These are phyloP conservation scores for Fusarium oxysporum DNA, from an alignment of 2,329 filamentous ascomycete genomes.

Conservation along the genomic window DNA sequence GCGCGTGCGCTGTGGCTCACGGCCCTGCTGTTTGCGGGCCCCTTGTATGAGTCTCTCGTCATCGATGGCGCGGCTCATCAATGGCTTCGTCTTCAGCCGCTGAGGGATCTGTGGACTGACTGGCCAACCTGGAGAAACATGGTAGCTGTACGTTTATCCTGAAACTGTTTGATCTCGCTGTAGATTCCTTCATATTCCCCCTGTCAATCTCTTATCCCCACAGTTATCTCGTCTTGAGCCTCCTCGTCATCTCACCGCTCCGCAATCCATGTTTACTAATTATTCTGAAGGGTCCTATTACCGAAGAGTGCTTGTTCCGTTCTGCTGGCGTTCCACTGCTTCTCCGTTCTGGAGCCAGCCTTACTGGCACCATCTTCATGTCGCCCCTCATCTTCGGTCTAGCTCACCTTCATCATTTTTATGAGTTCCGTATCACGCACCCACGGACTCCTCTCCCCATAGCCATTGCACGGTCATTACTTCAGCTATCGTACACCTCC, in stretches of 20 bases:
- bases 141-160: constrained; percentile 73
- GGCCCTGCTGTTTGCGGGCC: constrained; percentile 82
- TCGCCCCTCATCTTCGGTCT: constrained; percentile 92
- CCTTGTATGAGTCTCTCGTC: constrained; percentile 82
- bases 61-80: constrained; percentile 77
- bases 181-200: constrained; percentile 29
- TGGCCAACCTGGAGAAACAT: constrained; percentile 90
- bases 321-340: constrained; percentile 87
- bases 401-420: constrained; percentile 94
- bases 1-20: constrained; percentile 76
- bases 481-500: constrained; percentile 92
- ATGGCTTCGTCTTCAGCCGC: constrained; percentile 67
- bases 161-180: constrained; percentile 16
- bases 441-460: constrained; percentile 73
- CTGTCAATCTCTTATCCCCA: constrained; percentile 31
- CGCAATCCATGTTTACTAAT: constrained; percentile 21
- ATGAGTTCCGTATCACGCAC: constrained; percentile 88
- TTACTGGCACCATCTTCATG: constrained; percentile 75
- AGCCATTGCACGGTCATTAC: constrained; percentile 76
- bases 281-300: constrained; percentile 76
- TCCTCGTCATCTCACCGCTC: constrained; percentile 40
- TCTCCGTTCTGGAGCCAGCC: constrained; percentile 72
- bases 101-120: constrained; percentile 72
- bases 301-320: constrained; percentile 94
- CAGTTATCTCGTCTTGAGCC: constrained; percentile 34